Conservation (phyloP, 2,329 filamentous ascomycete genomes). For the Aurifilum marmelostoma region DNA sequence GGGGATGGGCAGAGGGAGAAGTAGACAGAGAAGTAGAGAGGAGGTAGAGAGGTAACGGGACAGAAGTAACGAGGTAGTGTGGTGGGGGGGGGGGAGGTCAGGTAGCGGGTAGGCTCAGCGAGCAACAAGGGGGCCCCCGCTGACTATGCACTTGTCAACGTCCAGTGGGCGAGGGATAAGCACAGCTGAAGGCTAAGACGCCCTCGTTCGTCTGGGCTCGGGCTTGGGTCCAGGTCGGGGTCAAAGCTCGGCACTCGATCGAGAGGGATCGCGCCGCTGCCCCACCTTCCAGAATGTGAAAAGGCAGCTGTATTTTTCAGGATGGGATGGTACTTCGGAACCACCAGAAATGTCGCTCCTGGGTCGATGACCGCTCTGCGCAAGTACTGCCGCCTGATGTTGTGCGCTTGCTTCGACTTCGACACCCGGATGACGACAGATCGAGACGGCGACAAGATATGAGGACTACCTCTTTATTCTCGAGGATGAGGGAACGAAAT, state of each 20-base stretch:
- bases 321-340: conserved; percentile 8
- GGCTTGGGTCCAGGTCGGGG: conserved; percentile 1
- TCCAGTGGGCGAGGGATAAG: background rate
- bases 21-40: conserved; percentile 10
- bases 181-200: conserved; percentile 15
- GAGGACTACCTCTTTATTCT: background rate
- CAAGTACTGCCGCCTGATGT: background rate
- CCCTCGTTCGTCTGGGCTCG: background rate
- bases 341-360: conserved; percentile 2
- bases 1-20: conserved; percentile 5
- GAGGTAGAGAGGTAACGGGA: conserved; percentile 23
- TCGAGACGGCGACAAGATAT: background rate
- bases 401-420: background rate
- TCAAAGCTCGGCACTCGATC: conserved; percentile 1
- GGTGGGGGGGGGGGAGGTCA: conserved; percentile 15
- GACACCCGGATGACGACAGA: background rate
- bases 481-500: conserved; percentile 7
- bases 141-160: conserved; percentile 11
- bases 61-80: conserved; percentile 24
- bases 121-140: conserved; percentile 12
- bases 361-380: background rate
- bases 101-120: conserved; percentile 22
- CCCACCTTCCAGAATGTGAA: background rate
- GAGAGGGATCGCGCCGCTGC: conserved; percentile 2
- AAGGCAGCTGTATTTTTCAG: background rate